These are phyloP conservation scores for Rutstroemia sp. DNA, from an alignment of 2,329 filamentous ascomycete genomes.

Conservation along the genomic window DNA sequence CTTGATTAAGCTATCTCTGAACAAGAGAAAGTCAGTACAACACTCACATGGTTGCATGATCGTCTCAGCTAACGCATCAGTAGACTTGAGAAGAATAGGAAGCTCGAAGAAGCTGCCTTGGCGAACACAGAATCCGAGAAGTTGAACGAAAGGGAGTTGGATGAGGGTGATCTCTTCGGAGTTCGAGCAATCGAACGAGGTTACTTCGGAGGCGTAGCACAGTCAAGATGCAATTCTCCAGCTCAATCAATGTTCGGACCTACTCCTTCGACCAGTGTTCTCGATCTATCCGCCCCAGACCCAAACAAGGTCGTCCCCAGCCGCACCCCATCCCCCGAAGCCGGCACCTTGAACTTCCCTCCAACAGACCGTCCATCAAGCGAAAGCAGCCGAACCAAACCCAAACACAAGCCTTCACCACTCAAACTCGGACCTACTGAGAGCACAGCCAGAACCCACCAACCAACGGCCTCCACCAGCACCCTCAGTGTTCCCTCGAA, in stretches of 20 bases:
- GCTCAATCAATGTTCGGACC: constrained; percentile 1
- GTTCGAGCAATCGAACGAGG: constrained; percentile 16
- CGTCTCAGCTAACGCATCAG: too few species aligned
- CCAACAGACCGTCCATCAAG: not conserved
- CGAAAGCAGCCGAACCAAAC: not conserved
- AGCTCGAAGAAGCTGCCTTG: constrained; percentile 4
- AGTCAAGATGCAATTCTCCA: constrained; percentile 12
- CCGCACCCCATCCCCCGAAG: not conserved
- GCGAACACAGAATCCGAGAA: constrained; percentile 4
- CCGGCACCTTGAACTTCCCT: not conserved
- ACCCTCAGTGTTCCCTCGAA: not conserved
- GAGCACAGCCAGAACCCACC: not conserved
- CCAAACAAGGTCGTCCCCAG: not conserved
- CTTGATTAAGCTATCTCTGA: constrained; percentile 1
- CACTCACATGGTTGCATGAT: too few species aligned
- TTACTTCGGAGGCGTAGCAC: constrained; percentile 15
- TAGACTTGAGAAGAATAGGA: constrained; percentile 8
- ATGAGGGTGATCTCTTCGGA: constrained; percentile 15
- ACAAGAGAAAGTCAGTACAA: constrained; percentile 5
- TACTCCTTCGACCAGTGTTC: not conserved
- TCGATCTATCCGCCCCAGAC: not conserved
- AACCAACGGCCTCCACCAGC: not conserved
- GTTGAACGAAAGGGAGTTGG: constrained; percentile 5
- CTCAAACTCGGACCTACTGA: constrained; percentile 3
- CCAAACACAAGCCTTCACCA: not conserved